Evolutionary conservation across 306 rosid genomes (phyloP), one percentile per base, ranked within the genome.

Genomic region (Adenanthera pavonina): DNA sequence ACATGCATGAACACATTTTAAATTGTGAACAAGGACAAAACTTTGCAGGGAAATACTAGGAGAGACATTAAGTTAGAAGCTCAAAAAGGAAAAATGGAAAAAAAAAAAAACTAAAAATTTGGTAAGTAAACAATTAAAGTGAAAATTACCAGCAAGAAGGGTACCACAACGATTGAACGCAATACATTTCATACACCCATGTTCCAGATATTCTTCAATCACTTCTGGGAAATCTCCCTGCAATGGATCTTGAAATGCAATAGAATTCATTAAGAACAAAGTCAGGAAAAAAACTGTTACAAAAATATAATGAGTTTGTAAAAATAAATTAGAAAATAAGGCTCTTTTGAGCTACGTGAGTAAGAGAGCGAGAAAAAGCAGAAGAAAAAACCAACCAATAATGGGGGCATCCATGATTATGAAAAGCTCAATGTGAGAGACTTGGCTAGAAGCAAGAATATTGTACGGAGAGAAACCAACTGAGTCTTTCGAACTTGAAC

Each of bases 181-280:
- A 66, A 93, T 89, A 80, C 97, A 96, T 86, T 96, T 93, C 97
- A 92, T 93, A 53, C 88, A 89, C 7, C 98, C 97, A 89, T 93
- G 89, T 48, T 96, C 98, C 84, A 96, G 67, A 84, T 86, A 96
- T 88, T 96, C 98, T 80, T 96, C 99, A n/a, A 93, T 96, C 57
- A 96, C 98, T 88, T 96, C 98, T 0, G 97, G 99, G 73, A 96
- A 96, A 85, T 96, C 97, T 17, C 98, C 99, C 82, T 91, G 99
- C 86, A 92, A 73, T 0, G 99, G 75, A 6, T 70, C 56, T 70
- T 70, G 41, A 67, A 70, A 70, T 13, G 19, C 40, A 30, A 44
- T 6, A 70, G 10, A 20, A 44, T 20, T 70, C 15, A 7, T 44
- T 3, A 25, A 34, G 47, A 44, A 44, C 14, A 66, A 40, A 67